Evolutionary conservation across 2,329 filamentous ascomycete genomes (phyloP).

Genomic region (Stachybotrys elegans): DNA sequence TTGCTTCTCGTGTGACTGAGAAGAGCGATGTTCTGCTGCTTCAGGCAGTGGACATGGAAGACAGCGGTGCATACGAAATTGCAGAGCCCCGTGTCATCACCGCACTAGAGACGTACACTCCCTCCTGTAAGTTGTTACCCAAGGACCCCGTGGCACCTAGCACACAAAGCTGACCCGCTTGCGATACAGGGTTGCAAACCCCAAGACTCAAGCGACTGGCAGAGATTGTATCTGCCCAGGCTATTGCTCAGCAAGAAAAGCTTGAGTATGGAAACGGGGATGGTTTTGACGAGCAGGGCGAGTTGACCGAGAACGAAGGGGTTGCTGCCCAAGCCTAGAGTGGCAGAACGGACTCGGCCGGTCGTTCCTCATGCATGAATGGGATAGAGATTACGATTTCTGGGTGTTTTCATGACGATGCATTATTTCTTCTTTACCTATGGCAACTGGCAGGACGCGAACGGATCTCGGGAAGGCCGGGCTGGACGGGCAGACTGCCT

Average conservation of each 20-base stretch:
- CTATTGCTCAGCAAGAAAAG: constrained; percentile 91
- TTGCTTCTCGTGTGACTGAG: constrained; percentile 92
- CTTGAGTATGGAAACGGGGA: constrained; percentile 50
- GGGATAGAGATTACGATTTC: constrained; percentile 14
- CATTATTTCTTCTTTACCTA: too few species aligned
- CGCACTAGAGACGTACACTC: constrained; percentile 94
- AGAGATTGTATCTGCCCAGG: constrained; percentile 97
- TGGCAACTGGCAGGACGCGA: too few species aligned
- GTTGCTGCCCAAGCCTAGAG: constrained; percentile 24
- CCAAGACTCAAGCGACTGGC: constrained; percentile 90
- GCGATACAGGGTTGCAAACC: constrained; percentile 82
- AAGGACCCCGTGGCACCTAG: too few species aligned
- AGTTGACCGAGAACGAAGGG: constrained; percentile 48
- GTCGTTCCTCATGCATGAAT: constrained; percentile 1
- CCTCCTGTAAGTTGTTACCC: constrained; percentile 75
- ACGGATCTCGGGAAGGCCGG: too few species aligned
- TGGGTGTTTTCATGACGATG: constrained; percentile 3
- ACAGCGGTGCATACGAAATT: constrained; percentile 97
- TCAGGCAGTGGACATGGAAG: constrained; percentile 96
- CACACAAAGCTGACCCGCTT: constrained; percentile 19
- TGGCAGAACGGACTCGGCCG: not conserved
- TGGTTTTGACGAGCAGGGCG: constrained; percentile 44
- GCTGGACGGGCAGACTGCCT: too few species aligned
- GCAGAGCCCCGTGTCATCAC: constrained; percentile 95
- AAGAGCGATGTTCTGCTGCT: constrained; percentile 95